phyloP scores from a whole-genome alignment of 768 basidiomycete species.

The Pleurotus citrinopileatus region DNA sequence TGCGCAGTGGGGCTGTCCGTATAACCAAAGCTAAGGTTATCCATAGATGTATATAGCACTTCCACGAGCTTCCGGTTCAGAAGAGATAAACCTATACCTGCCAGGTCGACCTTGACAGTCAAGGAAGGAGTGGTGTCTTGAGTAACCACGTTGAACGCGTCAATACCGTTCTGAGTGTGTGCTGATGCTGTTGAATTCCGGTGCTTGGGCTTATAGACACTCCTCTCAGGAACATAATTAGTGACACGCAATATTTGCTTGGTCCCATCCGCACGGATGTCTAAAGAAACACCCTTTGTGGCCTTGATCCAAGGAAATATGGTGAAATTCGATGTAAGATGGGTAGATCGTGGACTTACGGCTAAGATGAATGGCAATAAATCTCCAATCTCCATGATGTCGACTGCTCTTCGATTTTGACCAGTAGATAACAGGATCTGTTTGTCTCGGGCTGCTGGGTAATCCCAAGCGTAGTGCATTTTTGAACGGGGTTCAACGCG shows the following conservation, averaged over 20 bases:
- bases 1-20: conserved; percentile 76
- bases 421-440: conserved; percentile 66
- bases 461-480: conserved; percentile 89
- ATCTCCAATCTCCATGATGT: conserved; percentile 95
- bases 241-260: conserved; percentile 86
- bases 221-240: conserved; percentile 80
- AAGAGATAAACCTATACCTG: conserved; percentile 90
- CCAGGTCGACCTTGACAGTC: conserved; percentile 69
- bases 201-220: conserved; percentile 80
- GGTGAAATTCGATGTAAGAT: background rate
- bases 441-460: conserved; percentile 81
- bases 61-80: conserved; percentile 86
- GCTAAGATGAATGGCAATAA: conserved; percentile 86
- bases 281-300: conserved; percentile 75
- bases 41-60: conserved; percentile 83
- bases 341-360: conserved; percentile 37
- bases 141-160: conserved; percentile 82
- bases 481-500: conserved; percentile 52
- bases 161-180: conserved; percentile 68
- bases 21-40: conserved; percentile 82
- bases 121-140: conserved; percentile 70
- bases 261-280: conserved; percentile 86
- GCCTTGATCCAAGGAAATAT: conserved; percentile 35
- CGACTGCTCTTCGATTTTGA: conserved; percentile 62
- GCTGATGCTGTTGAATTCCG: conserved; percentile 44